Evolutionary conservation across 2,329 filamentous ascomycete species (phyloP).

Genomic region (Aspergillus fumigatus): DNA sequence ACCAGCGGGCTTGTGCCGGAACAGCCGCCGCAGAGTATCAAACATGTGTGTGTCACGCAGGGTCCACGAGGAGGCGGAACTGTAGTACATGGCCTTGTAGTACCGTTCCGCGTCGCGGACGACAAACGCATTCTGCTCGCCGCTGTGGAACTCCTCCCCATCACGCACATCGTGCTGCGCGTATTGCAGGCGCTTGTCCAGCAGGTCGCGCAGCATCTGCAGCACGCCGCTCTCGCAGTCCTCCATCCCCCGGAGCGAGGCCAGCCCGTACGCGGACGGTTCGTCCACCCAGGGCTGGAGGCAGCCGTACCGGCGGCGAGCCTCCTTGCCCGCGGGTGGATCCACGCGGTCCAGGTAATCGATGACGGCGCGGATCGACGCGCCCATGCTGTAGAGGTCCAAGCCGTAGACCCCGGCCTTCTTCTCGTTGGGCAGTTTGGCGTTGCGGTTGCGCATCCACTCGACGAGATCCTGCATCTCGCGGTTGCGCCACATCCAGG

Average conservation of each 20-base stretch:
- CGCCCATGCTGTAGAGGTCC: slow-evolving; percentile 50
- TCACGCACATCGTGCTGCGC: slow-evolving; percentile 24
- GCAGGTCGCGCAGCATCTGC: slow-evolving; percentile 42
- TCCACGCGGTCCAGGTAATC: slow-evolving; percentile 47
- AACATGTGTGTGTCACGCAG: slow-evolving; percentile 52
- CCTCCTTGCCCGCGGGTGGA: slow-evolving; percentile 40
- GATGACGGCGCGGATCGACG: slow-evolving; percentile 45
- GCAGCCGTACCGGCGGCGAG: slow-evolving; percentile 44
- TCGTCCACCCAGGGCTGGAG: slow-evolving; percentile 48
- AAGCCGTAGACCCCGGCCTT: slow-evolving; percentile 47
- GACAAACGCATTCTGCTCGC: slow-evolving; percentile 49
- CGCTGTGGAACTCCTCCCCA: slow-evolving; percentile 47
- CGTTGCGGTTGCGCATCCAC: slow-evolving; percentile 48
- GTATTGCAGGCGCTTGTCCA: slow-evolving; percentile 42
- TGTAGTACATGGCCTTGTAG: slow-evolving; percentile 51
- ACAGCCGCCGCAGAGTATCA: slow-evolving; percentile 42
- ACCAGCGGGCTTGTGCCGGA: slow-evolving; percentile 36
- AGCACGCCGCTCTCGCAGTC: slow-evolving; percentile 46
- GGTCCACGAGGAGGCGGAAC: slow-evolving; percentile 48
- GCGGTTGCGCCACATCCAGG: slow-evolving; percentile 54
- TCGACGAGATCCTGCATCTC: slow-evolving; percentile 50
- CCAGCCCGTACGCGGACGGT: slow-evolving; percentile 47
- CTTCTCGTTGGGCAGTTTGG: slow-evolving; percentile 22
- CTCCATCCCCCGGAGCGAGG: slow-evolving; percentile 36
- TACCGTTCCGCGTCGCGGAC: slow-evolving; percentile 49